Evolutionary conservation across 164 flowering plant species (phyloP).

Genomic region (Magnolia changhungtana): DNA sequence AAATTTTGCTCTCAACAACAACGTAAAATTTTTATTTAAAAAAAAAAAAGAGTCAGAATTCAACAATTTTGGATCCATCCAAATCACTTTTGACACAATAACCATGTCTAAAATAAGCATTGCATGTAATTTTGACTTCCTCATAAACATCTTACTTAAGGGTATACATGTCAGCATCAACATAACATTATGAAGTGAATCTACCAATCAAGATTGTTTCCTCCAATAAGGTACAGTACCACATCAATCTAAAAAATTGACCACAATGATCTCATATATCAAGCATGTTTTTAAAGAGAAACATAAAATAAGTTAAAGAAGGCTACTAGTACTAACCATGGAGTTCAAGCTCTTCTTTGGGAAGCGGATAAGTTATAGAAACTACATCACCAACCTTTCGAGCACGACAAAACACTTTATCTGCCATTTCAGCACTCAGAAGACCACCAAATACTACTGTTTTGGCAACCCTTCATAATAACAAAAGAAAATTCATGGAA

Average conservation of each 20-base stretch:
- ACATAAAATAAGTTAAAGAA: constrained; percentile 4
- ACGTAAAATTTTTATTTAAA: no score
- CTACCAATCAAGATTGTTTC: neutral
- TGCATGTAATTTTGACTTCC: no score
- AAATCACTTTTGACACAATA: no score
- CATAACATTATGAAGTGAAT: neutral
- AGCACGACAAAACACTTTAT: constrained; percentile 55
- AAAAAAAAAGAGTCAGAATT: no score
- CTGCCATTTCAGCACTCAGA: constrained; percentile 66
- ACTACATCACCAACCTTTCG: constrained; percentile 57
- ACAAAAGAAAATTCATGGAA: constrained; percentile 6
- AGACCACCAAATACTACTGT: constrained; percentile 88
- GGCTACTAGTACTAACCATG: constrained; percentile 60
- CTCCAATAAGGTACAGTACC: neutral
- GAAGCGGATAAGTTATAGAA: constrained; percentile 79
- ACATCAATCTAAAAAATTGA: neutral
- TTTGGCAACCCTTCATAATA: constrained; percentile 68
- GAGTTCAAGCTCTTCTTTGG: constrained; percentile 58
- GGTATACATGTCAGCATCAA: neutral
- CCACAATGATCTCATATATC: neutral
- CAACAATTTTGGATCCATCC: no score
- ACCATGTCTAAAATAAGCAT: no score
- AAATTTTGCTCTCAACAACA: no score
- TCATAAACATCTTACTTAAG: no score
- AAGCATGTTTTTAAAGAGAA: neutral